phyloP scores from a whole-genome alignment of 352 stramenopile species.

The Phytophthora syringae region DNA sequence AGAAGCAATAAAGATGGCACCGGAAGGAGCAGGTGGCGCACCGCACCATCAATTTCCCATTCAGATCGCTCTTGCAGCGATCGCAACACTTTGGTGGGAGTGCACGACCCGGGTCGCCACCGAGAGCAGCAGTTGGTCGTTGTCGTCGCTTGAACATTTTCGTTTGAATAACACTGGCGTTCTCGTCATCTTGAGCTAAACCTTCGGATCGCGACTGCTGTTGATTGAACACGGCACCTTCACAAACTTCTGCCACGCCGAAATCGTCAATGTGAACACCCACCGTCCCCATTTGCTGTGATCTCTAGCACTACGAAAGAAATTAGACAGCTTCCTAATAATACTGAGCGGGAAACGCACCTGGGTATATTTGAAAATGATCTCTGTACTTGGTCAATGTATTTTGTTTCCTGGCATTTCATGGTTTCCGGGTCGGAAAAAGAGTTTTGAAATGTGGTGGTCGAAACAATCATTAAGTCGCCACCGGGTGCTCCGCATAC shows the following conservation, averaged over 20 bases:
- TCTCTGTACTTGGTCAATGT: constrained; percentile 12
- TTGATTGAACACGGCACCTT: neutral
- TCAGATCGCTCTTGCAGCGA: constrained; percentile 69
- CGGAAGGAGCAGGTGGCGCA: constrained; percentile 59
- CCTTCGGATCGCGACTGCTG: neutral
- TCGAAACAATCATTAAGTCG: constrained; percentile 3
- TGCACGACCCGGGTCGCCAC: constrained; percentile 3
- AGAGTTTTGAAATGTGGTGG: neutral
- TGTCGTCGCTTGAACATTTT: constrained; percentile 37
- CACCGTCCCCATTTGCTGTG: constrained; percentile 16
- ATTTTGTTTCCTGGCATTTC: constrained; percentile 7
- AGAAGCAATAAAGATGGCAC: constrained; percentile 76
- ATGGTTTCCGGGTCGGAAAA: neutral
- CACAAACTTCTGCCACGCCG: neutral
- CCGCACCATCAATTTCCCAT: constrained; percentile 64
- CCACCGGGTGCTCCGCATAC: constrained; percentile 50
- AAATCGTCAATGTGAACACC: constrained; percentile 22
- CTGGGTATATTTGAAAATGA: constrained; percentile 16
- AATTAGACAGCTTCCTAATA: constrained; percentile 12
- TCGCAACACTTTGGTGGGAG: constrained; percentile 44
- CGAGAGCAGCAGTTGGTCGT: constrained; percentile 11
- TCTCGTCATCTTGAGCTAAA: constrained; percentile 4
- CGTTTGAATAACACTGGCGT: constrained; percentile 17
- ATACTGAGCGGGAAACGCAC: constrained; percentile 15
- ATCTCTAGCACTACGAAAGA: neutral